Base-by-base conservation (phyloP, 805 yeast genomes). In the Candida adriatica region DNA sequence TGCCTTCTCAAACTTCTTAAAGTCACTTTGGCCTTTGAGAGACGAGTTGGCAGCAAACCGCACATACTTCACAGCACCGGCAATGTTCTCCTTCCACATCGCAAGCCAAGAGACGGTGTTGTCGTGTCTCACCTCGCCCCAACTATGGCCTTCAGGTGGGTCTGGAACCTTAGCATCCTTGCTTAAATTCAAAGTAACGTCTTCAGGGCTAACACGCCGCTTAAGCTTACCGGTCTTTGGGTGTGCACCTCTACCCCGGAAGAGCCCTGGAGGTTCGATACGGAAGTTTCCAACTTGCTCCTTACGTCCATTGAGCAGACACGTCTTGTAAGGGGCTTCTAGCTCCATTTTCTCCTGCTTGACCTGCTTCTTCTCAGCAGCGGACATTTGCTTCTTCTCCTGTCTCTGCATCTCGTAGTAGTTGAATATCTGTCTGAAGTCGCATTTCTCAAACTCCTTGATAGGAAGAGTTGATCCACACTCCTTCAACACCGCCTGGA, bases 181-280 rank as follows among this genome's bases (percentile, higher is more conserved):
- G 35, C 95, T 79, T 39, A 90, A 63, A 54, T 90, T 90, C 39
- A 90, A 61, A 0, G 90, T 81, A 27, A 90, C 81, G 48, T 85
- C 92, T 59, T 90, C 96, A 2, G 98, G 96, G 33, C 57, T 57
- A 11, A 90, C 95, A 42, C 98, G 70, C 48, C 79, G 73, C 55
- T 90, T 90, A 35, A 87, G 60, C 53, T 80, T 84, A 26, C 98
- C 98, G 1, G 96, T 88, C 56, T 83, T 86, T 13, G 97, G 97
- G 56, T 88, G 97, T 0, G 90, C 87, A 50, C 96, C 97, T 57
- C 97, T 82, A 26, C 97, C 98, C 57, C 96, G 70, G 54, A 88
- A 90, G 34, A 90, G 62, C 2, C 95, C 96, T 1, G 98, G 97
- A 19, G 97, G 97, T 65, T 90, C 98, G 29, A 90, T 79, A 51